Percentiles rank a stretch among this genome's conserved stretches.
phyloP scores from a whole-genome alignment of 345 rosid genomes.

The Passiflora organensis region DNA sequence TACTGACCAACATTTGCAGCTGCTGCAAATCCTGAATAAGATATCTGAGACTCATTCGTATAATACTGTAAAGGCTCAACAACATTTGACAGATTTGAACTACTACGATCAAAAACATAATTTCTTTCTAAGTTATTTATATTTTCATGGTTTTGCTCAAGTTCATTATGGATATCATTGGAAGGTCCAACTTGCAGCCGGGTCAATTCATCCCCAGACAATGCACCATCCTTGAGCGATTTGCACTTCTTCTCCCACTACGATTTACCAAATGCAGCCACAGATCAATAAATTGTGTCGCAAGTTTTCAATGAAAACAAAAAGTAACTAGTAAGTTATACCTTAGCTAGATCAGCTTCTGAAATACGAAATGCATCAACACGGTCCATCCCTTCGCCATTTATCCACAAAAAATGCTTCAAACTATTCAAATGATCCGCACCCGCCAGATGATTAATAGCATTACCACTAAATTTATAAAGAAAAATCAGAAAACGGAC shows the following conservation, averaged over 20 bases:
- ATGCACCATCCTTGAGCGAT: conserved; percentile 37
- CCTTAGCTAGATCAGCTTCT: conserved; percentile 62
- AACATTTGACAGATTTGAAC: conserved; percentile 34
- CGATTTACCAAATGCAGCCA: conserved; percentile 11
- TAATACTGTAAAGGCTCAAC: conserved; percentile 87
- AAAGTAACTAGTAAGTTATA: conserved; percentile 12
- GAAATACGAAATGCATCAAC: conserved; percentile 46
- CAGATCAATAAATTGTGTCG: not conserved
- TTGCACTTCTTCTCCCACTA: conserved; percentile 75
- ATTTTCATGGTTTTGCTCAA: conserved; percentile 31
- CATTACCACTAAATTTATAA: conserved; percentile 46
- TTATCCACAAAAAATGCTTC: conserved; percentile 78
- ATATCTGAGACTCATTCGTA: conserved; percentile 91
- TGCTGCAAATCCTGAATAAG: conserved; percentile 32
- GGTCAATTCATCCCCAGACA: conserved; percentile 28
- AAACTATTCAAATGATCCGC: conserved; percentile 60
- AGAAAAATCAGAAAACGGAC: not conserved
- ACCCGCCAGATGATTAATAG: conserved; percentile 64
- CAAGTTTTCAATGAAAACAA: not conserved
- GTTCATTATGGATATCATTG: conserved; percentile 77
- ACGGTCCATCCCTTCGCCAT: conserved; percentile 58
- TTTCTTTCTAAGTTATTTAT: conserved; percentile 44
- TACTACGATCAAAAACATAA: conserved; percentile 32
- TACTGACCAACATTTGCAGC: conserved; percentile 33
- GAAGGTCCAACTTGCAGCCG: conserved; percentile 35